Evolutionary conservation across 441 rosid genomes (phyloP).

Genomic region (Viola pubescens): DNA sequence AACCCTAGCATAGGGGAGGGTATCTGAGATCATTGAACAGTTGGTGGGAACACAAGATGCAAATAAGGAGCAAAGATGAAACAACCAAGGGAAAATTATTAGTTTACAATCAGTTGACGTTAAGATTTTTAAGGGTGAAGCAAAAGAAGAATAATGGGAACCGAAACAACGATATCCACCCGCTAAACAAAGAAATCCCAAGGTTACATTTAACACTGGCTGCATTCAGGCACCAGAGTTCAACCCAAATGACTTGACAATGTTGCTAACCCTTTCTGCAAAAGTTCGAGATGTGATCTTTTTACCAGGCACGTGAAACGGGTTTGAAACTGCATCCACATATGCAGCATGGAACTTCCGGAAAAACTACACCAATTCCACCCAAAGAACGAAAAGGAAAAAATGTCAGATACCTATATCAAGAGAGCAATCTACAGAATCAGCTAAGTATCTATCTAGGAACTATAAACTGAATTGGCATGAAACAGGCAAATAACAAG

Average conservation of each 20-base stretch:
- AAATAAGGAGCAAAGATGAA: no score
- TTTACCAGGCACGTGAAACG: constrained; percentile 87
- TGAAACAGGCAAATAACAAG: no score
- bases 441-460: not conserved
- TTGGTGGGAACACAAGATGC: no score
- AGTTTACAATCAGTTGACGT: no score
- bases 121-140: no score
- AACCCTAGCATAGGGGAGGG: no score
- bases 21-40: no score
- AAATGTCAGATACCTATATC: not conserved
- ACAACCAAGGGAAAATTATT: no score
- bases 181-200: not conserved
- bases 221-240: constrained; percentile 38
- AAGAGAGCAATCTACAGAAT: not conserved
- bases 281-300: constrained; percentile 82
- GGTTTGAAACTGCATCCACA: constrained; percentile 90
- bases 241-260: constrained; percentile 77
- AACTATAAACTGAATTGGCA: no score
- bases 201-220: constrained; percentile 11
- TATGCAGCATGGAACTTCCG: constrained; percentile 88
- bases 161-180: no score
- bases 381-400: constrained; percentile 1
- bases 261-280: constrained; percentile 68
- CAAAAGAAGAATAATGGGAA: no score
- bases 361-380: constrained; percentile 42